These are phyloP conservation scores for Boechera stricta DNA, from an alignment of 345 rosid genomes.

Conservation along the genomic window DNA sequence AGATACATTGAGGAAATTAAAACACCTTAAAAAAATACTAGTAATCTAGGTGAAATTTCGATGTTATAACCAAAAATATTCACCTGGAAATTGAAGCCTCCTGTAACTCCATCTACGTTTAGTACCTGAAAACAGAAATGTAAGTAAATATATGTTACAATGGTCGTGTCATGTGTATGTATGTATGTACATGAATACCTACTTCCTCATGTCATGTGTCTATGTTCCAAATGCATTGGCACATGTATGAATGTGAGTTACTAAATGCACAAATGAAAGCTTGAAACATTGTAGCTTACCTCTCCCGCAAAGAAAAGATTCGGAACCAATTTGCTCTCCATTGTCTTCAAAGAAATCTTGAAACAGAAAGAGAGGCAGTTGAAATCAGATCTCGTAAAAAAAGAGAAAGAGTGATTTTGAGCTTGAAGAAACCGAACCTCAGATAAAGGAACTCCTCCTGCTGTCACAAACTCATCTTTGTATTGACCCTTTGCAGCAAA, in stretches of 20 bases:
- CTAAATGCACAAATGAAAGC: neutral
- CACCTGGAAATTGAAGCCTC: conserved; percentile 96
- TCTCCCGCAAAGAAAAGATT: conserved; percentile 51
- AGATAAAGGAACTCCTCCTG: conserved; percentile 87
- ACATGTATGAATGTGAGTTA: neutral
- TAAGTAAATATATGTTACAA: neutral
- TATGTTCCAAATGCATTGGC: conserved; percentile 4
- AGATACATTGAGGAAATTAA: neutral
- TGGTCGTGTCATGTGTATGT: neutral
- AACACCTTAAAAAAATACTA: neutral
- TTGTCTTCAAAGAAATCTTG: conserved; percentile 45
- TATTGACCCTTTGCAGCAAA: conserved; percentile 74
- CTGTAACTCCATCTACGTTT: conserved; percentile 89
- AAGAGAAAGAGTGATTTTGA: neutral
- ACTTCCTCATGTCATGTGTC: neutral
- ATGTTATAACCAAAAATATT: neutral
- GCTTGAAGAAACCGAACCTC: conserved; percentile 58
- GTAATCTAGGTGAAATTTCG: neutral
- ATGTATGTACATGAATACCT: neutral
- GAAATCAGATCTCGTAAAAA: neutral
- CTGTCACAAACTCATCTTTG: conserved; percentile 94
- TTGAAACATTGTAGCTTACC: conserved; percentile 33
- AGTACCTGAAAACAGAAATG: conserved; percentile 60
- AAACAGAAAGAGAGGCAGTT: conserved; percentile 1
- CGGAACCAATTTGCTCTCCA: conserved; percentile 47